A percentile compares a stretch with the other conserved stretches of the same genome.
Evolutionary conservation across 768 basidiomycete species (phyloP).

Genomic region (Suillus americanus): DNA sequence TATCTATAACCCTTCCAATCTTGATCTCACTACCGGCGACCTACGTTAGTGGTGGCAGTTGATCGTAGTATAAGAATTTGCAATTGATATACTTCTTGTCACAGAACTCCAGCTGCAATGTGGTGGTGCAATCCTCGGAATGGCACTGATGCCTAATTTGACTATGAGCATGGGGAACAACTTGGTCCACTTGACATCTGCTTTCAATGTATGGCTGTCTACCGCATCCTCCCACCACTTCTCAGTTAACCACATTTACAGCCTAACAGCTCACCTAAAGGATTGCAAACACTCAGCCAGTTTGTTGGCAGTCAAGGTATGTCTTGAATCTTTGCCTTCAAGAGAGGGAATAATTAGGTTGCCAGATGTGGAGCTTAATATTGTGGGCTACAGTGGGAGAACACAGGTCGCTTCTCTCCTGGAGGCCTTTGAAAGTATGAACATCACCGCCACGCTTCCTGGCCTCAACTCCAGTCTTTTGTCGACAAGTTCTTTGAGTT

Average conservation of each 20-base stretch:
- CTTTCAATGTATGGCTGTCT: conserved; percentile 42
- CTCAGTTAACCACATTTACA: conserved; percentile 22
- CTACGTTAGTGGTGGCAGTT: conserved; percentile 45
- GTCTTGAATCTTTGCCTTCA: conserved; percentile 3
- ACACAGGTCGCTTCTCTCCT: conserved; percentile 57
- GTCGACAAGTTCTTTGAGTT: conserved; percentile 47
- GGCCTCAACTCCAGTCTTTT: conserved; percentile 59
- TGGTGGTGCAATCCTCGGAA: conserved; percentile 55
- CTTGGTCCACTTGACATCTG: conserved; percentile 46
- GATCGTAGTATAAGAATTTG: background rate
- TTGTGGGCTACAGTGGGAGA: conserved; percentile 59
- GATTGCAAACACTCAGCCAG: conserved; percentile 61
- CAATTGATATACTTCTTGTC: background rate
- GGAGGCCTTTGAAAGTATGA: conserved; percentile 60
- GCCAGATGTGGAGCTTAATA: conserved; percentile 54
- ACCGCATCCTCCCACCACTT: background rate
- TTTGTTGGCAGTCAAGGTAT: conserved; percentile 63
- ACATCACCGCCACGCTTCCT: conserved; percentile 56
- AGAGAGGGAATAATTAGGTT: background rate
- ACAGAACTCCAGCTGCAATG: conserved; percentile 57
- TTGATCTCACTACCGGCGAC: conserved; percentile 62
- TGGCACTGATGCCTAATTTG: conserved; percentile 59
- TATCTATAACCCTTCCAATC: conserved; percentile 68
- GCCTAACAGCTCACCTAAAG: conserved; percentile 62
- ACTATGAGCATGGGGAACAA: conserved; percentile 62